phyloP scores from a whole-genome alignment of 352 stramenopile species.

The Pythium rishiriense region DNA sequence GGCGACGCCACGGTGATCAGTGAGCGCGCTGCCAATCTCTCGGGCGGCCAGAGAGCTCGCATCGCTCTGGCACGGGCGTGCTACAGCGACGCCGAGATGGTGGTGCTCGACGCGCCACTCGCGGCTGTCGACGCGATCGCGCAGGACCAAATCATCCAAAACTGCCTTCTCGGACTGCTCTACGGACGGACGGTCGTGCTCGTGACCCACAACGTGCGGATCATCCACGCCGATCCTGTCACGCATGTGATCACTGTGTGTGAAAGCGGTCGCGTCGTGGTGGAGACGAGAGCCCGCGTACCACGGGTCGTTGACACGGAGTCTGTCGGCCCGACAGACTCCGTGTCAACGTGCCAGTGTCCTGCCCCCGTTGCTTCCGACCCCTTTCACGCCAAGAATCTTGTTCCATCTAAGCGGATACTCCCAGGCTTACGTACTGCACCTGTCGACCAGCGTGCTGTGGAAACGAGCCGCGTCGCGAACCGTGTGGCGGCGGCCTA shows the following conservation, averaged over 20 bases:
- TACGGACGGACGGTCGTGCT: constrained; percentile 15
- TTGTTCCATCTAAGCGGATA: too few species aligned
- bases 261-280: neutral
- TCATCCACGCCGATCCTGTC: constrained; percentile 12
- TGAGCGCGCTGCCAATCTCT: constrained; percentile 56
- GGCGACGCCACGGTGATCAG: constrained; percentile 65
- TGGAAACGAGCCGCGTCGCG: too few species aligned
- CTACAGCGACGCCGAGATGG: constrained; percentile 55
- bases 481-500: too few species aligned
- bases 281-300: neutral
- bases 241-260: neutral
- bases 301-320: neutral
- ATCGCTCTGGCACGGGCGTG: constrained; percentile 51
- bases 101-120: constrained; percentile 89
- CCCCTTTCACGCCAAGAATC: too few species aligned
- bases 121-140: constrained; percentile 91
- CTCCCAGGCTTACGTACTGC: too few species aligned
- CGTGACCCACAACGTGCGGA: constrained; percentile 15
- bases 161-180: constrained; percentile 20
- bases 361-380: too few species aligned
- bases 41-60: constrained; percentile 51
- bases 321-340: too few species aligned
- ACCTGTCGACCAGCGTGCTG: too few species aligned
- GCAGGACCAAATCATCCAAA: constrained; percentile 76
- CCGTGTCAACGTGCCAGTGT: too few species aligned